phyloP scores from a whole-genome alignment of 768 basidiomycete genomes.

The Hericium alpestre region DNA sequence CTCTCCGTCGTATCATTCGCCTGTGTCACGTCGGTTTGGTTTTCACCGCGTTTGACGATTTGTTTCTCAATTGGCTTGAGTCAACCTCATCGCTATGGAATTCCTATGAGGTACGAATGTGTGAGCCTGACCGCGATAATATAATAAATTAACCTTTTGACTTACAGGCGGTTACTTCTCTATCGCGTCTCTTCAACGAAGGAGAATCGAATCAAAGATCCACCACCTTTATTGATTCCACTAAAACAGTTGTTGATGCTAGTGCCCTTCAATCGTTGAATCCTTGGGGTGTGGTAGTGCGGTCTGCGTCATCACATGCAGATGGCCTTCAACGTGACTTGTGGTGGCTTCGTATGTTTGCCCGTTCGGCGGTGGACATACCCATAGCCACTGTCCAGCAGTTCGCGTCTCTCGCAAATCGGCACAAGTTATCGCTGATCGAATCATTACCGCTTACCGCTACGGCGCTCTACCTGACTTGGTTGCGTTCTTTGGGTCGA shows the following conservation, averaged over 20 bases:
- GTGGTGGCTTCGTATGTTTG: constrained; percentile 50
- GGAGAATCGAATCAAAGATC: constrained; percentile 30
- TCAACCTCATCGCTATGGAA: constrained; percentile 25
- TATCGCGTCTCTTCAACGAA: constrained; percentile 44
- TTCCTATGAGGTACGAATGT: constrained; percentile 29
- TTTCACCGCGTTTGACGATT: constrained; percentile 46
- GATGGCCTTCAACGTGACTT: constrained; percentile 38
- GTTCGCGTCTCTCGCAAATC: constrained; percentile 31
- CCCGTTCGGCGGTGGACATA: constrained; percentile 56
- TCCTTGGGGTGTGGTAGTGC: constrained; percentile 44
- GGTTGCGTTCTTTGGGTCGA: constrained; percentile 49
- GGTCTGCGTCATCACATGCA: constrained; percentile 29
- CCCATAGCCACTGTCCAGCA: constrained; percentile 40
- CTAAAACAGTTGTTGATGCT: constrained; percentile 20
- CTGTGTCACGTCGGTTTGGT: constrained; percentile 41
- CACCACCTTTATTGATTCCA: constrained; percentile 26
- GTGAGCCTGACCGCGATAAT: neutral
- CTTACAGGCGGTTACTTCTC: constrained; percentile 26
- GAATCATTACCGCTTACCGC: constrained; percentile 43
- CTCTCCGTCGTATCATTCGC: constrained; percentile 43
- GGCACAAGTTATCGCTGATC: constrained; percentile 29
- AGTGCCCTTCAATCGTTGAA: constrained; percentile 26
- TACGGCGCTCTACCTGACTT: constrained; percentile 44
- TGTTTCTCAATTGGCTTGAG: constrained; percentile 54
- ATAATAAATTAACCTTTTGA: neutral